Evolutionary conservation across 176 grass and related monocot genomes (phyloP), one percentile per base, ranked within the genome.

Genomic region (Eragrostis curvula): DNA sequence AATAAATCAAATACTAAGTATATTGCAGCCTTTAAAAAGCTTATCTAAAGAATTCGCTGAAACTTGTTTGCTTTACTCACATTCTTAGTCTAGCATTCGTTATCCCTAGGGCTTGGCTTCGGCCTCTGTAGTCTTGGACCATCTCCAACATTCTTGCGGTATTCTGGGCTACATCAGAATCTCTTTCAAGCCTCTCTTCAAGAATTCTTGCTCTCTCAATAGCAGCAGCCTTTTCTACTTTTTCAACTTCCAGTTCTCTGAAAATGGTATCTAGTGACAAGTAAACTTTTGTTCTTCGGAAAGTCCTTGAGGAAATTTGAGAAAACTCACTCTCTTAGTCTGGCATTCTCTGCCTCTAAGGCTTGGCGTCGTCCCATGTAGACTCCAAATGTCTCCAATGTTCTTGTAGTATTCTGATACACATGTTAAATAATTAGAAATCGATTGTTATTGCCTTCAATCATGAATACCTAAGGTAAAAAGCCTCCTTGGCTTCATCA

Each of bases 321-420:
- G 41, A 70, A 3, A 47, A 70, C 68, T 70, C 42, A 46, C 67
- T 70, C 67, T 46, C 67, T 70, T 70, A 70, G 67, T 70, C 67
- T 70, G 11, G 41, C 42, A 70, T 46, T 46, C 67, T 70, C 67
- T 70, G 41, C n/a, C 21, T 70, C 21, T 46, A 70, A 45, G 21
- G 42, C 43, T 46, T 70, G 41, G 21, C 67, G 13, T 70, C 2
- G 67, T 10, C 42, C 40, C 44, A 70, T 46, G 67, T 70, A 70
- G n/a, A 23, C 5, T 42, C 46, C 21, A 23, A 70, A 9, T 21
- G 7, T 6, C 67, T 70, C 67, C n/a, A 25, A 45, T 70, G 20
- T 46, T 36, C 32, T 36, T 70, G 41, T 2, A 24, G 42, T 70
- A 25, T 70, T 70, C 67, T 70, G 67, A 70, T 70, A 70, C 32